A percentile compares a stretch with the other conserved stretches of the same genome.
Evolutionary conservation across 2,329 filamentous ascomycete genomes (phyloP).

Genomic region (Apiospora pterosperma): DNA sequence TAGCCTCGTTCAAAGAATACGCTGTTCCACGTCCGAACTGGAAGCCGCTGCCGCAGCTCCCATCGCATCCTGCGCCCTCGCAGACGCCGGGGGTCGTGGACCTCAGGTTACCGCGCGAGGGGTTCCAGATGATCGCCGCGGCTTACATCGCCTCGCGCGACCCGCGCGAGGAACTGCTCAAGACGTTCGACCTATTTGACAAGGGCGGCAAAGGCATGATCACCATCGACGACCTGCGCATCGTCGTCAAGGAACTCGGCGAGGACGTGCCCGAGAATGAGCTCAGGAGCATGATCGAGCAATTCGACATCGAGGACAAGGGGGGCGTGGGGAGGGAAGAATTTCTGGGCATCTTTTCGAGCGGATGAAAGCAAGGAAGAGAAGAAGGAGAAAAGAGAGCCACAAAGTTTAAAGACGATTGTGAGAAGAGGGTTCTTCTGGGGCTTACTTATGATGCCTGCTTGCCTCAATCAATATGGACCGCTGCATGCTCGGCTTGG

Average conservation of each 20-base stretch:
- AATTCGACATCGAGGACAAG: constrained; percentile 93
- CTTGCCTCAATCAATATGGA: neutral
- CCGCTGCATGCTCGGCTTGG: neutral
- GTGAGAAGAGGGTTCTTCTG: neutral
- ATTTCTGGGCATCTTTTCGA: constrained; percentile 56
- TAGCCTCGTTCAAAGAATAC: constrained; percentile 75
- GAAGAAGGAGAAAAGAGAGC: neutral
- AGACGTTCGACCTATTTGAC: constrained; percentile 93
- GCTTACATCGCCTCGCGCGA: constrained; percentile 78
- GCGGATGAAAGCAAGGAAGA: constrained; percentile 17
- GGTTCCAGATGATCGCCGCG: constrained; percentile 75
- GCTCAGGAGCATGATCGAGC: constrained; percentile 92
- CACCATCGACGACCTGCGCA: constrained; percentile 79
- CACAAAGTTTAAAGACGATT: too few species aligned
- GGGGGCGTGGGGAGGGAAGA: constrained; percentile 71
- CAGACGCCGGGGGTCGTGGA: constrained; percentile 56
- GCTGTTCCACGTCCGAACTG: constrained; percentile 67
- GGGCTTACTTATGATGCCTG: neutral
- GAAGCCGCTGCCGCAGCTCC: constrained; percentile 38
- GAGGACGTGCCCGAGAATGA: constrained; percentile 93
- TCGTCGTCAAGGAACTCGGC: constrained; percentile 86
- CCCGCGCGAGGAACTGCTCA: constrained; percentile 83
- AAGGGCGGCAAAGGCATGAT: constrained; percentile 89
- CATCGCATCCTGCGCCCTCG: constrained; percentile 41
- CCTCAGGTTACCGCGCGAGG: constrained; percentile 69